phyloP scores from a whole-genome alignment of 1,284 basidiomycete species.

The Volvariella volvacea region DNA sequence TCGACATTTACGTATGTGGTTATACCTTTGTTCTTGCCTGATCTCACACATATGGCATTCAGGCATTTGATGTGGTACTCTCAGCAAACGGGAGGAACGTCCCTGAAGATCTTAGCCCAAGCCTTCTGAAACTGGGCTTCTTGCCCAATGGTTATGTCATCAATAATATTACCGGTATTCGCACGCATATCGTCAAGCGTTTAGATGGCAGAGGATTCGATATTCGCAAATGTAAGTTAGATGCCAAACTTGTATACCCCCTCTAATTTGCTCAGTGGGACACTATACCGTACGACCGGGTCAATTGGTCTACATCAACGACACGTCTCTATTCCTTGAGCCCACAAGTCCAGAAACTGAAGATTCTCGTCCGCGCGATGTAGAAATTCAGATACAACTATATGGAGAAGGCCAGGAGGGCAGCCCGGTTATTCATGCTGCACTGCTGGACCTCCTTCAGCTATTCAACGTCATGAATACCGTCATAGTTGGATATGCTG shows the following conservation, averaged over 20 bases:
- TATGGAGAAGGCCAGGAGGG: slow-evolving; percentile 45
- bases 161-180: slow-evolving; percentile 70
- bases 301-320: slow-evolving; percentile 77
- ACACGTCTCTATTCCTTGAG: slow-evolving; percentile 48
- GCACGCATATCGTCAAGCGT: slow-evolving; percentile 68
- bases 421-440: slow-evolving; percentile 11
- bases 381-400: slow-evolving; percentile 53
- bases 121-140: slow-evolving; percentile 53
- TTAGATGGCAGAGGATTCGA: slow-evolving; percentile 85
- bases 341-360: slow-evolving; percentile 18
- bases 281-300: slow-evolving; percentile 75
- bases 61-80: slow-evolving; percentile 79
- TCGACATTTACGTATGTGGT: slow-evolving; percentile 64
- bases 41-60: slow-evolving; percentile 5
- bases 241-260: background rate
- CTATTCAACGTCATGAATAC: slow-evolving; percentile 33
- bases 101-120: slow-evolving; percentile 66
- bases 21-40: slow-evolving; percentile 7
- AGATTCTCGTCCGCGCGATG: slow-evolving; percentile 22
- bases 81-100: slow-evolving; percentile 50
- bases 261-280: slow-evolving; percentile 51
- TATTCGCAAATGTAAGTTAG: slow-evolving; percentile 64
- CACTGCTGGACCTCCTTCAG: slow-evolving; percentile 21
- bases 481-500: slow-evolving; percentile 53
- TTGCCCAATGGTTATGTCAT: slow-evolving; percentile 70